These are phyloP conservation scores for Botrytis aclada DNA, from an alignment of 2,329 filamentous ascomycete genomes.

Conservation along the genomic window DNA sequence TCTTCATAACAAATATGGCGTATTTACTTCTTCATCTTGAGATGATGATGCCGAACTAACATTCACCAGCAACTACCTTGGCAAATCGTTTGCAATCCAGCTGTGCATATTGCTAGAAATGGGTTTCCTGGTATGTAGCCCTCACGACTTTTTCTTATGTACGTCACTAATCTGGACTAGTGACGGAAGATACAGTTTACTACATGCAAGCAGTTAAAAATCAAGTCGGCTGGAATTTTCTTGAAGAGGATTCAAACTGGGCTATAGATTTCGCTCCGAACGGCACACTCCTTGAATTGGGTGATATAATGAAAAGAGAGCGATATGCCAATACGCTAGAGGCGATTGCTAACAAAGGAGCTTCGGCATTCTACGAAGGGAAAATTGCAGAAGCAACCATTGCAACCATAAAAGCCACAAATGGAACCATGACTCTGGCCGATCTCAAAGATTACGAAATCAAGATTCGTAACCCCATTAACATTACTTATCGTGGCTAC, in stretches of 20 bases:
- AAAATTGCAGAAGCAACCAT: conserved; percentile 61
- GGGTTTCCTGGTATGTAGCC: conserved; percentile 54
- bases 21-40: conserved; percentile 34
- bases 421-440: conserved; percentile 65
- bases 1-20: conserved; percentile 70
- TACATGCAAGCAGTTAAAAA: conserved; percentile 61
- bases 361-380: conserved; percentile 61
- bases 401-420: conserved; percentile 51
- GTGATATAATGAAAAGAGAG: conserved; percentile 62
- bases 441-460: conserved; percentile 66
- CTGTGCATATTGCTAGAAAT: conserved; percentile 68
- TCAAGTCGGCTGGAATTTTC: conserved; percentile 52
- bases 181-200: conserved; percentile 69
- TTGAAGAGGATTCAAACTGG: conserved; percentile 60
- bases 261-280: conserved; percentile 69
- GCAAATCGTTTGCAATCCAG: conserved; percentile 69
- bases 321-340: conserved; percentile 66
- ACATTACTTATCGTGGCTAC: conserved; percentile 65
- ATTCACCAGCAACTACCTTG: conserved; percentile 56
- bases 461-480: conserved; percentile 59
- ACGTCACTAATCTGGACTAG: conserved; percentile 31
- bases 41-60: not conserved
- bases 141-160: conserved; percentile 21
- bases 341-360: conserved; percentile 56
- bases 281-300: conserved; percentile 54